Evolutionary conservation across 768 basidiomycete genomes (phyloP), one percentile per base, ranked within the genome.

Genomic region (Tricholoma sp.): DNA sequence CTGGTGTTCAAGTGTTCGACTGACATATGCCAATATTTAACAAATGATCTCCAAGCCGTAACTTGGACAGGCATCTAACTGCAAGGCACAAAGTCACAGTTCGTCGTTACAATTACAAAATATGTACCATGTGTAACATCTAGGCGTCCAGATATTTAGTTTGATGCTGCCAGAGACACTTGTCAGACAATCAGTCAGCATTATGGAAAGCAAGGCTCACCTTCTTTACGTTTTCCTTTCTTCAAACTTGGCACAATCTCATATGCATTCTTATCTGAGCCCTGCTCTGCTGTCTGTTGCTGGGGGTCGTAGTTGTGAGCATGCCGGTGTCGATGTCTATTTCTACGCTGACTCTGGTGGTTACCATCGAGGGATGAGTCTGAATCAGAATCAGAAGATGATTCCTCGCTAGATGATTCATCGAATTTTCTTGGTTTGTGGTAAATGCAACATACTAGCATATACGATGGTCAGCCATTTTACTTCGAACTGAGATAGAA

Each of bases 391-490:
- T 80, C 85, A 8, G 47, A 48, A 41, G 81, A 82, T 4, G 78
- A 78, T 44, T 80, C 78, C 41, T 81, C 80, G 33, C 84, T 84
- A 0, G 86, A 90, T 0, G 91, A 93, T 65, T 94, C 91, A 71
- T 92, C 91, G 59, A 91, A 94, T 50, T 66, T 73, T 55, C 81
- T 79, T 1, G 88, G 87, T 66, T 88, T 89, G 67, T 94, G 91
- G 66, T 94, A 96, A 65, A 98, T 96, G 69, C 94, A 98, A 68
- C 94, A 98, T 50, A 97, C 94, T 98, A 60, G n/a, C 39, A 9
- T 13, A 4, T 9, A 5, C 24, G 24, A 24, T 24, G 12, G 24
- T 53, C 15, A 39, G 24, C n/a, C 5, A 13, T 4, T 44, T 20
- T 12, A 10, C 11, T 37, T 54, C 28, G 39, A 20, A 34, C 52